Conservation (phyloP, 805 yeast species). For the Yarrowia divulgata region DNA sequence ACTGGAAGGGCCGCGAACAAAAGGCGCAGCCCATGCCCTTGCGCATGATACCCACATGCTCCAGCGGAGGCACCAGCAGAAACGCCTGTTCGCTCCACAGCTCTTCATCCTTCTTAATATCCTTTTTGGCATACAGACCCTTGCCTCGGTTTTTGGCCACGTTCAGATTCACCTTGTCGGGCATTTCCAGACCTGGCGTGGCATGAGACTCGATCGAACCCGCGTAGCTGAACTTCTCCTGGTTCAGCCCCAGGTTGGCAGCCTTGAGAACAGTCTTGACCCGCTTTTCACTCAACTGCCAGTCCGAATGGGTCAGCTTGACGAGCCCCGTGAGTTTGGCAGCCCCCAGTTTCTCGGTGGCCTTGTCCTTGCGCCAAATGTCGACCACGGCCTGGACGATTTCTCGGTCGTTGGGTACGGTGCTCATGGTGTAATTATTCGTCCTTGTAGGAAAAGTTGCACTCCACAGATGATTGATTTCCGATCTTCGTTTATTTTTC, state of each 20-base stretch:
- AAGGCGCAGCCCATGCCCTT: constrained; percentile 72
- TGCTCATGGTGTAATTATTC: not conserved
- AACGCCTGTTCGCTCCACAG: constrained; percentile 72
- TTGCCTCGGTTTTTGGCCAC: constrained; percentile 65
- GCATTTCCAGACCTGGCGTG: constrained; percentile 55
- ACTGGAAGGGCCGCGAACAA: constrained; percentile 66
- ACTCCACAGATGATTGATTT: not conserved
- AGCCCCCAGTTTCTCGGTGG: constrained; percentile 64
- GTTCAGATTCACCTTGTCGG: constrained; percentile 55
- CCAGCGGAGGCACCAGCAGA: constrained; percentile 70
- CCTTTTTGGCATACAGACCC: constrained; percentile 61
- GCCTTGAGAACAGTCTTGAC: constrained; percentile 61
- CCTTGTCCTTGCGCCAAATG: constrained; percentile 73
- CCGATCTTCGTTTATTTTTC: constrained; percentile 6
- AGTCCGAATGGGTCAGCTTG: constrained; percentile 60
- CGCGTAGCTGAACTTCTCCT: constrained; percentile 58
- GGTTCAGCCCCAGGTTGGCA: constrained; percentile 60
- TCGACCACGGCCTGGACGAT: constrained; percentile 66
- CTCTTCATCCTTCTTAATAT: constrained; percentile 58
- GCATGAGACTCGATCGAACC: constrained; percentile 60
- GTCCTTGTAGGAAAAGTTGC: not conserved
- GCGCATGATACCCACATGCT: constrained; percentile 64
- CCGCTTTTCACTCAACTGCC: constrained; percentile 69
- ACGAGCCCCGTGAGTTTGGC: constrained; percentile 61
- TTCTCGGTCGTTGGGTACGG: constrained; percentile 63